Evolutionary conservation across 179 eudicot genomes (phyloP), one percentile per base, ranked within the genome.

Genomic region (Spergularia azorica): DNA sequence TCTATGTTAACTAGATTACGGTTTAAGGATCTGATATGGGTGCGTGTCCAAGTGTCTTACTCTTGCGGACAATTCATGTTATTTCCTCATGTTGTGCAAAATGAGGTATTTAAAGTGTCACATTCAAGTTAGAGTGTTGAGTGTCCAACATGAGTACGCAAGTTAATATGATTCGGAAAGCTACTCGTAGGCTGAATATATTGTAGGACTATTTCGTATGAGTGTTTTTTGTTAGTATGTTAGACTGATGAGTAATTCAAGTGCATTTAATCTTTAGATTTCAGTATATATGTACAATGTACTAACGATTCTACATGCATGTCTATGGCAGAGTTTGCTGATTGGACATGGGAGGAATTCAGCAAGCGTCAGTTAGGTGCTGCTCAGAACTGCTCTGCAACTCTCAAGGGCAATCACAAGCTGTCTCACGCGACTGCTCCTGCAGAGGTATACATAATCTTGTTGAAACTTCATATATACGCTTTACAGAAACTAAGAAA

Each of bases 271-370:
- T 36, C 39, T 36, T 36, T 36, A 36, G 67, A 26, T 63, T 14
- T 14, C 11, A 38, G 18, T 63, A 26, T 63, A 32, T 63, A 32
- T 7, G 39, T 36, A 36, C 39, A 36, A 46, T 41, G 50, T 5
- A n/a, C 10, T 36, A 41, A 67, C 18, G 17, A n/a, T 14, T 41
- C 10, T 4, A 21, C 32, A 21, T 64, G 67, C 17, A 21, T 64
- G 67, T 69, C 15, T 67, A 43, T 75, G 63, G 60, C 86, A 95
- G 99, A 89, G 26, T 95, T 89, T 83, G 86, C 97, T 73, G 99
- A 95, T 81, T 79, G 85, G 92, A 88, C 94, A 41, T 94, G 98
- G 99, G 96, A 95, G 41, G 99, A 95, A 78, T 95, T 95, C 84
- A 85, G 68, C 8, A 79, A n/a, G 39, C 89, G 85, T 50, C 85